phyloP scores from a whole-genome alignment of 768 basidiomycete species.

The Russula foetens region DNA sequence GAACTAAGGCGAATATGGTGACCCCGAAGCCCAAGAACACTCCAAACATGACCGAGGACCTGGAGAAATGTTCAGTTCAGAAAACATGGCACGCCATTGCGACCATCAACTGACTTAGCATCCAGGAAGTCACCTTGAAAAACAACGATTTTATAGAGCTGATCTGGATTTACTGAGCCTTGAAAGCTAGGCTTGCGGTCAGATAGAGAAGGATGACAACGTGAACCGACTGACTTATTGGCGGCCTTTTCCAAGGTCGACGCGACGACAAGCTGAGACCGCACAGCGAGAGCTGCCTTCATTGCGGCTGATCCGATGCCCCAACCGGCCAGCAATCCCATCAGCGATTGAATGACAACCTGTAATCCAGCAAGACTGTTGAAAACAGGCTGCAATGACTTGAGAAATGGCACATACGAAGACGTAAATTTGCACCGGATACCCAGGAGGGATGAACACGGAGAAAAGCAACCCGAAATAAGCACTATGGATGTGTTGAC shows the following conservation, averaged over 20 bases:
- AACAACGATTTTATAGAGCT: slow-evolving; percentile 31
- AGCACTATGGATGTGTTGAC: background rate
- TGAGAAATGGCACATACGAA: slow-evolving; percentile 7
- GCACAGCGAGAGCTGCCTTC: slow-evolving; percentile 38
- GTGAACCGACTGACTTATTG: background rate
- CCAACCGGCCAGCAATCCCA: slow-evolving; percentile 47
- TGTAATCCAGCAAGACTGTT: background rate
- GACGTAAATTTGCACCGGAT: slow-evolving; percentile 10
- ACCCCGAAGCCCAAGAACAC: slow-evolving; percentile 39
- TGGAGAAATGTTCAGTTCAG: slow-evolving; percentile 17
- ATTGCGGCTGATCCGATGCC: slow-evolving; percentile 46
- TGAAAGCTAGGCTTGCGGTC: slow-evolving; percentile 21
- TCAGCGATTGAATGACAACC: slow-evolving; percentile 1
- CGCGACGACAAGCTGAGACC: slow-evolving; percentile 27
- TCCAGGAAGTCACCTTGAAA: slow-evolving; percentile 47
- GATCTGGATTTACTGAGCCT: slow-evolving; percentile 33
- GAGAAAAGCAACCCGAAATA: slow-evolving; percentile 10
- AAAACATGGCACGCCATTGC: background rate
- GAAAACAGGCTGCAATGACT: slow-evolving; percentile 32
- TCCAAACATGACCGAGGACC: slow-evolving; percentile 39
- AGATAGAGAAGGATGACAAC: background rate
- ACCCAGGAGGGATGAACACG: slow-evolving; percentile 8
- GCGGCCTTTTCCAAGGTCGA: slow-evolving; percentile 24
- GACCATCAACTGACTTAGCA: slow-evolving; percentile 22
- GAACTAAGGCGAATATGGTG: slow-evolving; percentile 36